Evolutionary conservation across 805 yeast genomes (phyloP), one percentile per base, ranked within the genome.

Genomic region (Candida koratica): DNA sequence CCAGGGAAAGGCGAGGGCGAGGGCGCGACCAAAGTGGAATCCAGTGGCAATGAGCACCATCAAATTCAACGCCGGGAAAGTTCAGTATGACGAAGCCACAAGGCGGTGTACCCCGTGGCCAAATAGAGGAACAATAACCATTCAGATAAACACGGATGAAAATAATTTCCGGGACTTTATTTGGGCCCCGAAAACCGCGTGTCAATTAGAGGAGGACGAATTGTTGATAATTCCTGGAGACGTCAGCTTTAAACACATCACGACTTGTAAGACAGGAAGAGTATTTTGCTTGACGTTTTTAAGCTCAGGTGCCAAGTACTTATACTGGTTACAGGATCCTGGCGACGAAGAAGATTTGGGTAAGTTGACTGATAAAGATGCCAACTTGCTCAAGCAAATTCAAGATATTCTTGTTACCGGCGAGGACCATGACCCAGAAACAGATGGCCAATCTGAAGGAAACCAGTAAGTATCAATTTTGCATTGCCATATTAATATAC

Each of bases 191-290:
- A 75, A 83, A 38, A 76, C 72, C 19, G 65, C 68, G 5, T 56
- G 64, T 13, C 64, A 69, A 16, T 46, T 65, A 7, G 77, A 71
- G 38, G 67, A 66, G 29, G 83, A 78, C 37, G 88, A 81, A 45
- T 67, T 84, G 40, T 65, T 85, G 45, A 74, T 86, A 28, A 79
- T 86, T 47, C 93, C 94, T 0, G 95, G 94, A 1, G 96, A 87
- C 51, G 90, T 84, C 35, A 75, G 81, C 28, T 84, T 88, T 78
- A 73, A 74, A 43, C 84, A 75, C 37, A 76, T 84, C 28, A 58
- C 68, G 34, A 75, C 84, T 18, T 83, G 94, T 57, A 72, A 62
- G 28, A 75, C 87, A 0, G 96, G 95, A 11, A 69, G 96, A 42
- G 88, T 87, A 11, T 80, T 77, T 46, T 79, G 80, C 16, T 68